phyloP scores from a whole-genome alignment of 2,329 filamentous ascomycete species.

The Xylariales sp. region DNA sequence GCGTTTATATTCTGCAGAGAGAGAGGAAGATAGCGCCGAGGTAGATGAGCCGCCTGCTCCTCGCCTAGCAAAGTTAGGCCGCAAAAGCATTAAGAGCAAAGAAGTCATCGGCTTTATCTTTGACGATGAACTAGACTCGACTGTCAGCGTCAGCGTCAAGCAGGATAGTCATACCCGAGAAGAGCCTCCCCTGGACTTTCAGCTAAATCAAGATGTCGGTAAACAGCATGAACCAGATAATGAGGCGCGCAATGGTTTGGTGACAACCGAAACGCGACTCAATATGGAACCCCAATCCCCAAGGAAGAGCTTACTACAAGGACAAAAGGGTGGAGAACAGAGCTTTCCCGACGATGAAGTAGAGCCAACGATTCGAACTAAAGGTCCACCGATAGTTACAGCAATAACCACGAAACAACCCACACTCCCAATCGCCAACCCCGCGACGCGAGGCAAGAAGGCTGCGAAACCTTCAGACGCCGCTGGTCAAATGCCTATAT shows the following conservation, averaged over 20 bases:
- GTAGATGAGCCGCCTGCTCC: slow-evolving; percentile 41
- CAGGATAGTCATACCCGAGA: slow-evolving; percentile 6
- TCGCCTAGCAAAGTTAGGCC: slow-evolving; percentile 46
- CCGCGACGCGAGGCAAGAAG: slow-evolving; percentile 64
- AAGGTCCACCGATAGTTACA: slow-evolving; percentile 15
- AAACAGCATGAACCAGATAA: neutral
- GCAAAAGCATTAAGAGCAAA: slow-evolving; percentile 48
- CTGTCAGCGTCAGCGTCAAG: slow-evolving; percentile 8
- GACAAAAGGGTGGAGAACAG: slow-evolving; percentile 22
- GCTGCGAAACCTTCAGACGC: slow-evolving; percentile 64
- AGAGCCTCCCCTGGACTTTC: neutral
- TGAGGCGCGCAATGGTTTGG: neutral
- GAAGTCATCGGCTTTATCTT: slow-evolving; percentile 50
- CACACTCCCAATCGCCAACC: slow-evolving; percentile 25
- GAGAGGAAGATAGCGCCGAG: slow-evolving; percentile 23
- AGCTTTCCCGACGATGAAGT: neutral
- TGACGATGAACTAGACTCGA: slow-evolving; percentile 41
- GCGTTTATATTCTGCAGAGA: slow-evolving; percentile 6
- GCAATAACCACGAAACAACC: slow-evolving; percentile 21
- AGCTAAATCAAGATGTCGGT: neutral
- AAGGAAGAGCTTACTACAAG: slow-evolving; percentile 6
- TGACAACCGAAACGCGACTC: neutral
- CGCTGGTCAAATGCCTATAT: slow-evolving; percentile 60
- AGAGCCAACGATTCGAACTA: slow-evolving; percentile 1
- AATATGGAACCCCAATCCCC: slow-evolving; percentile 2